phyloP scores from a whole-genome alignment of 2,329 filamentous ascomycete species.

The Fusarium setosum region DNA sequence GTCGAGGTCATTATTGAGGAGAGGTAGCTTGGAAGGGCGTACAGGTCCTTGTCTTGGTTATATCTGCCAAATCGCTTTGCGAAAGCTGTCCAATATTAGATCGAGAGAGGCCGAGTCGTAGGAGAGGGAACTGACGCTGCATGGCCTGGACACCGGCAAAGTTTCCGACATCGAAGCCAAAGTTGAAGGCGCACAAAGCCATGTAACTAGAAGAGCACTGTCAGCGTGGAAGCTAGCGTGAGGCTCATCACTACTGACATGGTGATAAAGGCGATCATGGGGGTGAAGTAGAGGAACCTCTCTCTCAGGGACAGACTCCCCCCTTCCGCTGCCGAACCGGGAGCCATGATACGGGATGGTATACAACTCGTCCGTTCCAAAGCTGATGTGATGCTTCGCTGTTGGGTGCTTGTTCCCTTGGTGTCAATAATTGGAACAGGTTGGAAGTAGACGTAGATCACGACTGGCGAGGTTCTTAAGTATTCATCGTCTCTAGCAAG shows the following conservation, averaged over 20 bases:
- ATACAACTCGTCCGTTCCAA: too few species aligned
- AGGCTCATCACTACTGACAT: background rate
- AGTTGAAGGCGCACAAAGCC: constrained; percentile 41
- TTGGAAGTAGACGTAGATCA: too few species aligned
- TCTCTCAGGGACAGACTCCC: background rate
- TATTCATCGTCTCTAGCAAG: background rate
- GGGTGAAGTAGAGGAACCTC: background rate
- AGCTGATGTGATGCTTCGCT: too few species aligned
- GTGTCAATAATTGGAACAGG: too few species aligned
- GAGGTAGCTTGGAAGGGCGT: constrained; percentile 33
- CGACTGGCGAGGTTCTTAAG: too few species aligned
- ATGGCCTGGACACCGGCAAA: constrained; percentile 43
- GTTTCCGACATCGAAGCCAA: constrained; percentile 43
- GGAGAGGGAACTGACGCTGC: constrained; percentile 8
- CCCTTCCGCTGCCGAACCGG: background rate
- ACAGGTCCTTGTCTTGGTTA: constrained; percentile 7
- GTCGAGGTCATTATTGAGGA: constrained; percentile 41
- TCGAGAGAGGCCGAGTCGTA: background rate
- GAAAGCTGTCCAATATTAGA: constrained; percentile 13
- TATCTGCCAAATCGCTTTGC: constrained; percentile 38
- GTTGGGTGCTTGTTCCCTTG: too few species aligned
- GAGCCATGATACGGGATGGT: background rate
- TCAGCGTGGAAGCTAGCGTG: background rate
- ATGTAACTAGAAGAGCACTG: constrained; percentile 35
- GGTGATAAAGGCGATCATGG: background rate